Base-by-base conservation (phyloP, 1,139 yeast genomes). In the Yamadazyma songkhlaensis region DNA sequence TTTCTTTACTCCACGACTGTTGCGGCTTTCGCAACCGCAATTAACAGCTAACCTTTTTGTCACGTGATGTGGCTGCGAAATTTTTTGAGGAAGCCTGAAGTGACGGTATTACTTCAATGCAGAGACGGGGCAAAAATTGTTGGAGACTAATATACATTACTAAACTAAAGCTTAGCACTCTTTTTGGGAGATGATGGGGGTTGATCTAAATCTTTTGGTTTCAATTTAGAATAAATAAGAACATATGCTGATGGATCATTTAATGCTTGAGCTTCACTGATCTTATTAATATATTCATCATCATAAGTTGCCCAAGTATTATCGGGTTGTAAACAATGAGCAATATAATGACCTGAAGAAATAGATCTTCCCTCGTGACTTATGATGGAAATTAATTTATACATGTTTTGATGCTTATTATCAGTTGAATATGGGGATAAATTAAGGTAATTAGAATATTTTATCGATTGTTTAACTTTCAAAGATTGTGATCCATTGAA, bases 321-420 rank as follows among this genome's bases (percentile, higher is more conserved):
- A 58, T 87, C 92, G 1, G 97, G 96, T 57, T 90, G 96, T 45
- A 85, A 77, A 55, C 96, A 87, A 57, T 86, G 89, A 1, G 96
- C 84, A 45, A 89, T 78, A 55, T 92, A 92, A 60, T 92, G 99
- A 5, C 99, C 99, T 6, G 94, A 82, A 33, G 90, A 81, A 10
- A 90, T 81, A 1, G 96, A 85, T 45, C 97, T 74, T 29, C 98
- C 98, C 54, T 88, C 96, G 57, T 92, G 99, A 12, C 89, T 90
- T 43, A 90, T 85, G 14, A 90, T 96, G 13, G 92, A 79, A n/a
- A 79, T 72, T 44, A 92, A 72, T 55, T 82, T 83, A 60, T 92
- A 92, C 40, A 72, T 69, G 12, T 23, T n/a, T 8, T 80, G 76
- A 1, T 84, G 79, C 1, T 58, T 46, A 46, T 60, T 56, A 13